A percentile compares a stretch with the other conserved stretches of the same genome.
Evolutionary conservation across 148 eudicot genomes (phyloP).

Genomic region (Cornus suecica): DNA sequence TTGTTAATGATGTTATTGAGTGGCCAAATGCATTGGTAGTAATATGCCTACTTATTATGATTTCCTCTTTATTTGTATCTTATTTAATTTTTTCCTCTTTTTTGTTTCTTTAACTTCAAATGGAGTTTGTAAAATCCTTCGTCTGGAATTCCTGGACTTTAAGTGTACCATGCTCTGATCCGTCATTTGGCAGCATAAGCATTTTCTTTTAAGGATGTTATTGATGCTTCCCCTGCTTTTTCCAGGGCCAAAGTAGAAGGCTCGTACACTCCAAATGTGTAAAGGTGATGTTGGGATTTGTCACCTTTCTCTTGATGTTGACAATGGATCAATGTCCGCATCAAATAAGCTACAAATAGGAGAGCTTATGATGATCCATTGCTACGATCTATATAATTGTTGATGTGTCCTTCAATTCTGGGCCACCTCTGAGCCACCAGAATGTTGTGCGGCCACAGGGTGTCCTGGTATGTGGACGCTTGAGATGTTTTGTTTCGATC

Average conservation of each 20-base stretch:
- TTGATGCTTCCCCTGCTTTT: constrained; percentile 64
- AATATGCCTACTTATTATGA: neutral
- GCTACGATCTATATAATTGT: constrained; percentile 22
- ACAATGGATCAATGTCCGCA: constrained; percentile 37
- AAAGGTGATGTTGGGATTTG: constrained; percentile 46
- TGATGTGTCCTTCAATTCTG: constrained; percentile 31
- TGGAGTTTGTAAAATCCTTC: too few relatives aligned
- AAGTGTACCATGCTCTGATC: too few relatives aligned
- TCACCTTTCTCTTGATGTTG: constrained; percentile 35
- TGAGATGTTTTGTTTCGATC: constrained; percentile 32
- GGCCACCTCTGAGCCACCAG: constrained; percentile 48
- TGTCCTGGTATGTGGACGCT: constrained; percentile 27
- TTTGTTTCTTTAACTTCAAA: too few relatives aligned
- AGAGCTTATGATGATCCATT: constrained; percentile 33
- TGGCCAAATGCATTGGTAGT: neutral
- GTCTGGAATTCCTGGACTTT: too few relatives aligned
- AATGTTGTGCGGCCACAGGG: constrained; percentile 29
- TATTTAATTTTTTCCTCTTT: neutral
- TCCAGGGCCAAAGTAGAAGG: constrained; percentile 73
- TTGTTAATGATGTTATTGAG: neutral
- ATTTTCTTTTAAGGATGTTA: constrained; percentile 35
- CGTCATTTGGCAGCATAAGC: constrained; percentile 26
- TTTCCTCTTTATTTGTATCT: neutral
- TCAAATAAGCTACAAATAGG: constrained; percentile 24
- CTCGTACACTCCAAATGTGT: constrained; percentile 41